Conservation (phyloP, 441 rosid species). For the Erodium texanum region DNA sequence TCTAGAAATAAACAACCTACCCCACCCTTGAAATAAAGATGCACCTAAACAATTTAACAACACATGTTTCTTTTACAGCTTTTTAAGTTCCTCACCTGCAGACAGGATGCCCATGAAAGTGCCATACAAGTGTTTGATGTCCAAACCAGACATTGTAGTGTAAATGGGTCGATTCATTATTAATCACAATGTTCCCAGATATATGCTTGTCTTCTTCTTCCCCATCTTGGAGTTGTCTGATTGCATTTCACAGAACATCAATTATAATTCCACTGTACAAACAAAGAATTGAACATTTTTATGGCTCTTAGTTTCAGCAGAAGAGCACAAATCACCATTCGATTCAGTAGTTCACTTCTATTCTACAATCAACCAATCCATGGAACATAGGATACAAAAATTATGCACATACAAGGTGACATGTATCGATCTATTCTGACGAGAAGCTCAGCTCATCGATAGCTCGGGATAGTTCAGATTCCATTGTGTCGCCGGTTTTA, state of each 20-base stretch:
- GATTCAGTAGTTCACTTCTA: slow-evolving; percentile 1
- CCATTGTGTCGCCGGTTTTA: slow-evolving; percentile 15
- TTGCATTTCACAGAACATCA: background rate
- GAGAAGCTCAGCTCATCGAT: slow-evolving; percentile 45
- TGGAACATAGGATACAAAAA: background rate
- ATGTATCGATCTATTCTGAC: slow-evolving; percentile 29
- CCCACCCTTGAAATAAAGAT: no score
- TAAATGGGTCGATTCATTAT: background rate
- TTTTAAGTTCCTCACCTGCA: background rate
- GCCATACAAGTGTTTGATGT: background rate
- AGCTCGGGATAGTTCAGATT: slow-evolving; percentile 33
- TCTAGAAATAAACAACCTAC: no score
- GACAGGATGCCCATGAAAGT: background rate
- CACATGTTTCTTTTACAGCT: background rate
- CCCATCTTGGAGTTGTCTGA: no score
- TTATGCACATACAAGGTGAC: background rate
- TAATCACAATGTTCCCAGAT: background rate
- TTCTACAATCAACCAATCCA: background rate
- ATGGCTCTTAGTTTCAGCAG: background rate
- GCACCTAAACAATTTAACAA: no score
- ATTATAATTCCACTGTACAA: slow-evolving; percentile 4
- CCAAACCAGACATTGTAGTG: background rate
- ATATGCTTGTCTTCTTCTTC: no score
- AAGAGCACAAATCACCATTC: background rate
- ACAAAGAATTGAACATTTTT: background rate